A percentile compares a stretch with the other conserved stretches of the same genome.
These are phyloP conservation scores for Backusella luteola DNA, from an alignment of 192 early-diverging fungal genomes.

Conservation along the genomic window DNA sequence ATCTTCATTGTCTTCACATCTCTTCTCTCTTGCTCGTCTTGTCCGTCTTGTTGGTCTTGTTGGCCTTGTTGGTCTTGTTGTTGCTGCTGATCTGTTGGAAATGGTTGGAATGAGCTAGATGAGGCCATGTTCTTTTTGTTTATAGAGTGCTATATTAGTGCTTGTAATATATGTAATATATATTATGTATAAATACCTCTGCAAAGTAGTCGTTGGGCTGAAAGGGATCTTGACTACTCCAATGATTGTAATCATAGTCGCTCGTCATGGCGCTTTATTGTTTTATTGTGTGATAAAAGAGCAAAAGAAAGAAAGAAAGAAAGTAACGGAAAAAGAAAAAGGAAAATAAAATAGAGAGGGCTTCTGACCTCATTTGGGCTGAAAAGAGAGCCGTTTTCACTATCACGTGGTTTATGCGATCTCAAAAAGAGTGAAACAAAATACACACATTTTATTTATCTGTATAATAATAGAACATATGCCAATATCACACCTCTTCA, in stretches of 20 bases:
- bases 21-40: not conserved
- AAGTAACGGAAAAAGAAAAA: no score
- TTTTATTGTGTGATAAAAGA: not conserved
- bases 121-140: slow-evolving; percentile 3
- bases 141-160: not conserved
- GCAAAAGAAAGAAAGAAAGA: not conserved
- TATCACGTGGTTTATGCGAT: not conserved
- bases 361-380: no score
- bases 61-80: not conserved
- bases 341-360: not conserved
- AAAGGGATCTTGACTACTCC: not conserved
- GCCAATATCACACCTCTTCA: slow-evolving; percentile 60
- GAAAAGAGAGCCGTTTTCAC: not conserved
- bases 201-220: not conserved
- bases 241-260: not conserved
- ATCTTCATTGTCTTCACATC: slow-evolving; percentile 9
- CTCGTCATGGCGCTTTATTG: not conserved
- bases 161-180: not conserved
- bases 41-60: not conserved
- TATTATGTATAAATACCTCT: not conserved
- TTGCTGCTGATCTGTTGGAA: not conserved
- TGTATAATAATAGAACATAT: not conserved
- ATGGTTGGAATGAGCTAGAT: not conserved
- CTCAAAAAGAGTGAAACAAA: not conserved
- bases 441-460: not conserved